phyloP scores from a whole-genome alignment of 2,329 filamentous ascomycete genomes.

The Pseudogymnoascus sp. region DNA sequence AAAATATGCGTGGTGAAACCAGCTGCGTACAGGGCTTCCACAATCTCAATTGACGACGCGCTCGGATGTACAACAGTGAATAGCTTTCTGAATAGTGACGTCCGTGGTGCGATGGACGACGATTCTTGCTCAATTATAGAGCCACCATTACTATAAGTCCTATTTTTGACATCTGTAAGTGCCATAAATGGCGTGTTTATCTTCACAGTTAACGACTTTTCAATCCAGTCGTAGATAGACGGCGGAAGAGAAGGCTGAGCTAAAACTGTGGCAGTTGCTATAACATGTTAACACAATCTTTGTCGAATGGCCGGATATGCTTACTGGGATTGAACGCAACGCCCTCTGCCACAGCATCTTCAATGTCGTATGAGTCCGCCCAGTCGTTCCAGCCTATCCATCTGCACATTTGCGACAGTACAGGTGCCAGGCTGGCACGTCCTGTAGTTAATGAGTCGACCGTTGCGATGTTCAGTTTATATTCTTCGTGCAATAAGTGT shows the following conservation, averaged over 20 bases:
- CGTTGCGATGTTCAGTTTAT: constrained; percentile 65
- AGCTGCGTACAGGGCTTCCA: constrained; percentile 67
- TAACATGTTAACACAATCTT: neutral
- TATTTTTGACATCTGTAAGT: constrained; percentile 37
- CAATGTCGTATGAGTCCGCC: constrained; percentile 55
- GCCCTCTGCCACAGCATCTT: constrained; percentile 45
- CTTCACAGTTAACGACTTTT: constrained; percentile 32
- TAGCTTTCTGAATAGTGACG: constrained; percentile 62
- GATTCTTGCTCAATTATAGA: neutral
- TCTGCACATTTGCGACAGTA: constrained; percentile 71
- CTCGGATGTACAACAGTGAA: constrained; percentile 51
- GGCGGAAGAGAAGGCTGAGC: constrained; percentile 49
- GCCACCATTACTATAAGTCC: neutral
- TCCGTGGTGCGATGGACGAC: constrained; percentile 50
- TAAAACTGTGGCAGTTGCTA: constrained; percentile 26
- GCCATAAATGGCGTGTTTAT: constrained; percentile 39
- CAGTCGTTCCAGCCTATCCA: constrained; percentile 74
- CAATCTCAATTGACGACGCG: constrained; percentile 53
- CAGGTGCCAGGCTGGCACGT: constrained; percentile 53
- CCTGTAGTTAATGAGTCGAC: constrained; percentile 41
- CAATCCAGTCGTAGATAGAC: constrained; percentile 51
- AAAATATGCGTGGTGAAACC: constrained; percentile 62
- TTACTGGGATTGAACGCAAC: constrained; percentile 45
- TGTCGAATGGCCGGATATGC: neutral
- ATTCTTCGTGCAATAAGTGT: constrained; percentile 83